A percentile compares a stretch with the other conserved stretches of the same genome.
Conservation (phyloP, 768 basidiomycete genomes). For the Russula brevipes region DNA sequence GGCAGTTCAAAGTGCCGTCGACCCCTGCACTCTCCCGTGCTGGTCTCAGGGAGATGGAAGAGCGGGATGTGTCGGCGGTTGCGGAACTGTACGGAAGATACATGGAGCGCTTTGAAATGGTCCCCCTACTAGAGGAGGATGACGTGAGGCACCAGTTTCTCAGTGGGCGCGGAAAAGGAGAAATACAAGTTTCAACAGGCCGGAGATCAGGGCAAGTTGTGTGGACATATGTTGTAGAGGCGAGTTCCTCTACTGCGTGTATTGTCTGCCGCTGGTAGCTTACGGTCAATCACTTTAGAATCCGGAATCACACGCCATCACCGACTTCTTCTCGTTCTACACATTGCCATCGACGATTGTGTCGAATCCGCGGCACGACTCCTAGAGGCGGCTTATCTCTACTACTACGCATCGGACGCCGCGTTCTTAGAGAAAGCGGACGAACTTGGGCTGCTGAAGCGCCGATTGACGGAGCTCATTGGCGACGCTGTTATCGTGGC, state of each 20-base stretch:
- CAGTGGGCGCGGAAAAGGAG: slow-evolving; percentile 70
- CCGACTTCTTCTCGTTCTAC: slow-evolving; percentile 97
- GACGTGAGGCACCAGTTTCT: slow-evolving; percentile 86
- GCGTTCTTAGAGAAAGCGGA: slow-evolving; percentile 61
- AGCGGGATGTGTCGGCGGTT: slow-evolving; percentile 67
- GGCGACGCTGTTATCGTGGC: slow-evolving; percentile 80
- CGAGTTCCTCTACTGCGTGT: slow-evolving; percentile 30
- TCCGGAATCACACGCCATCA: slow-evolving; percentile 73
- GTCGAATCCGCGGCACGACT: slow-evolving; percentile 60
- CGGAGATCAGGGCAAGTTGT: slow-evolving; percentile 78
- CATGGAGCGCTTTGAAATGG: slow-evolving; percentile 82
- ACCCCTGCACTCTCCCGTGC: slow-evolving; percentile 39
- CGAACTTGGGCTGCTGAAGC: slow-evolving; percentile 56
- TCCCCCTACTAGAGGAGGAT: slow-evolving; percentile 63
- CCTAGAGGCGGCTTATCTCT: slow-evolving; percentile 92
- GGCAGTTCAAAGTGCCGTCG: slow-evolving; percentile 60
- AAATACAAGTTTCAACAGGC: slow-evolving; percentile 40
- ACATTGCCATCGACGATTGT: slow-evolving; percentile 93
- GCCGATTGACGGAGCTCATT: slow-evolving; percentile 65
- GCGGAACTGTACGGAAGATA: slow-evolving; percentile 67
- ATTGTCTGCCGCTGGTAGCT: not conserved
- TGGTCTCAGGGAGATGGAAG: slow-evolving; percentile 86
- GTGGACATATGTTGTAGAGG: slow-evolving; percentile 97
- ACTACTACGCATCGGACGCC: slow-evolving; percentile 85
- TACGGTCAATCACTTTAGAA: slow-evolving; percentile 48